Evolutionary conservation across 2,329 filamentous ascomycete species (phyloP), one percentile per base, ranked within the genome.

Genomic region (Mollisiaceae sp.): DNA sequence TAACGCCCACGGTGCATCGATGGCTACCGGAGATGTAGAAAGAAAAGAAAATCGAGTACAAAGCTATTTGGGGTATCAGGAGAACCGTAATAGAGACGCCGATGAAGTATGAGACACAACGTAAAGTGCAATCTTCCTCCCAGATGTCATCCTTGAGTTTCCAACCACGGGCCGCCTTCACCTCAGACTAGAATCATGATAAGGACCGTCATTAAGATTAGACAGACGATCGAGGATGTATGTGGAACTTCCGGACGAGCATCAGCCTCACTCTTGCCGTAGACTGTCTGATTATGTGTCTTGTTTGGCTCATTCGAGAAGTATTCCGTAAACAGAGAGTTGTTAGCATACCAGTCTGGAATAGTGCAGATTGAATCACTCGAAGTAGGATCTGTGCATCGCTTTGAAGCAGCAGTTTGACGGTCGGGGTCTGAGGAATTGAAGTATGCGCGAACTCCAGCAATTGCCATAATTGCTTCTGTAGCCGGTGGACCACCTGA

Each of bases 371-470:
- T 75, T 0, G 82, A 79, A 4, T 75, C 75, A 4, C 73, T 62
- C 0, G 75, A 79, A 2, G 62, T 59, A 1, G 77, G 72, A 61
- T 83, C 77, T 14, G 66, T 69, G 70, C 85, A 87, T 56, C 83
- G 77, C 9, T 59, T 65, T 3, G 61, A 64, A 71, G 78, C 81
- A 65, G 82, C 81, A 15, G 68, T 70, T 57, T 79, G 75, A 41
- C 74, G 69, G 38, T 35, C 68, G 1, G 72, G 68, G 22, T 80
- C 71, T 2, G 89, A 88, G 18, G 89, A 89, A 80, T 94, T 94
- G 80, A 93, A 94, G 77, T 94, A 94, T 0, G 88, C 89, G 76
- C 91, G 92, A 64, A 93, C 83, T 73, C 93, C 93, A 43, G 82
- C 85, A 27, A 94, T 82, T 8, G 83, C 85, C 71, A 92, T 81